phyloP scores from a whole-genome alignment of 2,329 filamentous ascomycete genomes.

The Fonsecaea pugnacius region DNA sequence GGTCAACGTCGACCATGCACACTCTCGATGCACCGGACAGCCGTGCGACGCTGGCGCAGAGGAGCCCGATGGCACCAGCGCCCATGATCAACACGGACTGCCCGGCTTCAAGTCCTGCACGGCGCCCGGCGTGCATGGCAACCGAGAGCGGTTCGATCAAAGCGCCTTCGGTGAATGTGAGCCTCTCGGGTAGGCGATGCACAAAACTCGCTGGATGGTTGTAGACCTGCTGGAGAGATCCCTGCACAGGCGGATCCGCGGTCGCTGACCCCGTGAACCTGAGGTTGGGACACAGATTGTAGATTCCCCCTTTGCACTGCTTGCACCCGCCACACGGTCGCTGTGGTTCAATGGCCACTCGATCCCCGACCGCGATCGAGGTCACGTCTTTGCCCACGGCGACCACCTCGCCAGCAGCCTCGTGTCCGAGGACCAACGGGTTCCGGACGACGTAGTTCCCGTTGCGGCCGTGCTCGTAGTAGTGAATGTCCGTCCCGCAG shows the following conservation, averaged over 20 bases:
- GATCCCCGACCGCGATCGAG: slow-evolving; percentile 67
- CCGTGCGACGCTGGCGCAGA: slow-evolving; percentile 62
- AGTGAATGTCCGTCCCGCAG: slow-evolving; percentile 76
- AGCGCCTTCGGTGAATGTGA: slow-evolving; percentile 52
- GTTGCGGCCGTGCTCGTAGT: slow-evolving; percentile 84
- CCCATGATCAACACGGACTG: slow-evolving; percentile 62
- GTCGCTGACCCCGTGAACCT: slow-evolving; percentile 65
- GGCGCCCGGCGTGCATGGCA: slow-evolving; percentile 51
- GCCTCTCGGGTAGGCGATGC: neutral
- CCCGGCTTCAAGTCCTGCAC: slow-evolving; percentile 57
- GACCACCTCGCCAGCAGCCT: slow-evolving; percentile 77
- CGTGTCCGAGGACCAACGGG: slow-evolving; percentile 78
- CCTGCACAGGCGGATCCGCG: slow-evolving; percentile 64
- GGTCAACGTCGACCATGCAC: slow-evolving; percentile 65
- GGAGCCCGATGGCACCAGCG: slow-evolving; percentile 63
- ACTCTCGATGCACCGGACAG: slow-evolving; percentile 59
- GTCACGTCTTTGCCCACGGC: slow-evolving; percentile 50
- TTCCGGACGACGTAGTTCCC: slow-evolving; percentile 80
- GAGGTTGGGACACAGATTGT: slow-evolving; percentile 65
- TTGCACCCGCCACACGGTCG: slow-evolving; percentile 69
- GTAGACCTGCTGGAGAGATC: slow-evolving; percentile 66
- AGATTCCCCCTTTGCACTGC: slow-evolving; percentile 58
- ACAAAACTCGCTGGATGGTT: slow-evolving; percentile 61
- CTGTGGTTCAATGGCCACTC: slow-evolving; percentile 87
- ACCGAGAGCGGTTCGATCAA: slow-evolving; percentile 52